phyloP scores from a whole-genome alignment of 2,329 filamentous ascomycete genomes.

The Pseudogymnoascus destructans region DNA sequence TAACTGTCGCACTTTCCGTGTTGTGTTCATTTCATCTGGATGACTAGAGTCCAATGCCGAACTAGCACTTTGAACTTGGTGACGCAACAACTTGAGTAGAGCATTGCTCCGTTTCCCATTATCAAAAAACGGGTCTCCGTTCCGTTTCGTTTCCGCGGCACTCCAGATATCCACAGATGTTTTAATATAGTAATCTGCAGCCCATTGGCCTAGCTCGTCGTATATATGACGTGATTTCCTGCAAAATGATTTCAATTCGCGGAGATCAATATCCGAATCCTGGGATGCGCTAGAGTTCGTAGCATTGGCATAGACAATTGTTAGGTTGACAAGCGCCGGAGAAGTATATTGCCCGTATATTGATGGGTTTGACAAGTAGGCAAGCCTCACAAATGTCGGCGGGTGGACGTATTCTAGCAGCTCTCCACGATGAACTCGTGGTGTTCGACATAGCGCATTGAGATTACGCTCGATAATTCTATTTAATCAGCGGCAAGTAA shows the following conservation, averaged over 20 bases:
- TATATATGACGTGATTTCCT: conserved; percentile 38
- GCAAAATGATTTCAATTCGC: conserved; percentile 37
- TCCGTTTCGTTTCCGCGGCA: conserved; percentile 41
- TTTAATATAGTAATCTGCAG: conserved; percentile 51
- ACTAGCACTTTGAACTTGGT: conserved; percentile 17
- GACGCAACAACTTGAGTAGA: conserved; percentile 6
- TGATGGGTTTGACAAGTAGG: conserved; percentile 21
- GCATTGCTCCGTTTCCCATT: conserved; percentile 24
- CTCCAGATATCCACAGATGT: conserved; percentile 31
- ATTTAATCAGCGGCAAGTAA: background rate
- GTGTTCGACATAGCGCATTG: conserved; percentile 41
- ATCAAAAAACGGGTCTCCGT: conserved; percentile 33
- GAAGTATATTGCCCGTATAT: background rate
- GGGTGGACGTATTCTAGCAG: conserved; percentile 24
- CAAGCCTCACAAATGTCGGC: conserved; percentile 2
- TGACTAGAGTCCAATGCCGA: conserved; percentile 24
- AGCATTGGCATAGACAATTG: conserved; percentile 32
- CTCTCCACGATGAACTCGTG: conserved; percentile 41
- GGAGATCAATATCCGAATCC: conserved; percentile 42
- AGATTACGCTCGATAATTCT: conserved; percentile 41
- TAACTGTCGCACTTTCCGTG: conserved; percentile 39
- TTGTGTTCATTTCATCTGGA: conserved; percentile 29
- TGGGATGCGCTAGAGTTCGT: conserved; percentile 38
- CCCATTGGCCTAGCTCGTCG: conserved; percentile 52
- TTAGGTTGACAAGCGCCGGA: conserved; percentile 25